These are phyloP conservation scores for Orbilia ellipsospora DNA, from an alignment of 2,329 filamentous ascomycete genomes.

Conservation along the genomic window DNA sequence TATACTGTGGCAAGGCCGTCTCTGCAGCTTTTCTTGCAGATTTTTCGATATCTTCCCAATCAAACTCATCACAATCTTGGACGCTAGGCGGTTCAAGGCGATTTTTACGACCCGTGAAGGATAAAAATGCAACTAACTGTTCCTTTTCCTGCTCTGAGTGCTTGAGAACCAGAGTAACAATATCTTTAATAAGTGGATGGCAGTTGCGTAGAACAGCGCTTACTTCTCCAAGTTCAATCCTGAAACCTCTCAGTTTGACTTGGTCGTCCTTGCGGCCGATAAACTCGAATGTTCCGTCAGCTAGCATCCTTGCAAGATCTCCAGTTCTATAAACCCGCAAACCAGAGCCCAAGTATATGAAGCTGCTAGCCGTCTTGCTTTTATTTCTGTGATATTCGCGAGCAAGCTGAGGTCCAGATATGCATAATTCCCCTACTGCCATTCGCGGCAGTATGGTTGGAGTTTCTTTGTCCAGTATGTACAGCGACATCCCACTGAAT, in stretches of 20 bases:
- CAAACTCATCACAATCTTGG: conserved; percentile 60
- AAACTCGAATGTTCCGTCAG: conserved; percentile 79
- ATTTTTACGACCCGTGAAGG: conserved; percentile 60
- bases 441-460: conserved; percentile 62
- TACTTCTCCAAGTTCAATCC: conserved; percentile 82
- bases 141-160: conserved; percentile 63
- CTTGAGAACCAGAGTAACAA: conserved; percentile 71
- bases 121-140: conserved; percentile 77
- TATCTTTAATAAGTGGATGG: conserved; percentile 69
- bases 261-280: conserved; percentile 80
- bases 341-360: conserved; percentile 39
- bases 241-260: conserved; percentile 82
- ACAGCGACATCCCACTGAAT: conserved; percentile 63
- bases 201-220: conserved; percentile 69
- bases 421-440: conserved; percentile 64
- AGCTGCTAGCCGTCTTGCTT: conserved; percentile 45
- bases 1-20: conserved; percentile 75
- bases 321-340: conserved; percentile 77
- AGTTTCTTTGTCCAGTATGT: conserved; percentile 60
- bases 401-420: conserved; percentile 65
- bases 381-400: conserved; percentile 62
- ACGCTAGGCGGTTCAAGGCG: conserved; percentile 60
- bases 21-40: conserved; percentile 69
- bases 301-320: conserved; percentile 81
- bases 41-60: conserved; percentile 61